Percentiles rank a stretch among this genome's conserved stretches.
Conservation (phyloP, 306 rosid genomes). For the Potentilla sterilis region DNA sequence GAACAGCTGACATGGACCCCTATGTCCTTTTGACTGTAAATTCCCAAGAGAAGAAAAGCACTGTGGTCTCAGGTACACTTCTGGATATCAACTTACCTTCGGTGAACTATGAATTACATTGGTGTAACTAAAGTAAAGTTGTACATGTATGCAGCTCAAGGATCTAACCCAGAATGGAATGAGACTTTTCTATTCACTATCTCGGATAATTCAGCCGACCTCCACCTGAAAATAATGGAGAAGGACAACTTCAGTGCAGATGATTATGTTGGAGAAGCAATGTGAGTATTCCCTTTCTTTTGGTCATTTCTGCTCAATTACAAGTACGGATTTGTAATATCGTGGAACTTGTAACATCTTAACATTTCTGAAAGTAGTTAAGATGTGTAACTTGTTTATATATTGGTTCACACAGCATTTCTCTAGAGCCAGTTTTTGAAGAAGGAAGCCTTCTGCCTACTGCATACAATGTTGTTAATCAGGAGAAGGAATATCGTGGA, state of each 20-base stretch:
- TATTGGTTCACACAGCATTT: slow-evolving; percentile 37
- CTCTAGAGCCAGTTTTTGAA: slow-evolving; percentile 41
- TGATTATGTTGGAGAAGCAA: slow-evolving; percentile 69
- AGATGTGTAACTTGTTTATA: neutral
- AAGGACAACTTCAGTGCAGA: slow-evolving; percentile 43
- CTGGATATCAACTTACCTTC: too few species aligned
- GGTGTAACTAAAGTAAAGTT: neutral
- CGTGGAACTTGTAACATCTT: too few species aligned
- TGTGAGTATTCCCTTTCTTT: slow-evolving; percentile 34
- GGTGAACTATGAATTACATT: neutral
- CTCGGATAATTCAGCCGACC: slow-evolving; percentile 55
- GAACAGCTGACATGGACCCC: slow-evolving; percentile 71
- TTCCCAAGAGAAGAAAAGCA: slow-evolving; percentile 71
- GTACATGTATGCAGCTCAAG: slow-evolving; percentile 47
- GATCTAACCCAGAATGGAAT: slow-evolving; percentile 72
- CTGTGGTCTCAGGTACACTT: slow-evolving; percentile 53
- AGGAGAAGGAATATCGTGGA: slow-evolving; percentile 49
- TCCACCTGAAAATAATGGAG: slow-evolving; percentile 69
- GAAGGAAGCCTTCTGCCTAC: slow-evolving; percentile 59
- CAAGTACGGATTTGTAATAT: too few species aligned
- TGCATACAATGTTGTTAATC: slow-evolving; percentile 56
- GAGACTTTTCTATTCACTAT: slow-evolving; percentile 60
- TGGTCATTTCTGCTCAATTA: neutral
- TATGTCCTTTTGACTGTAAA: slow-evolving; percentile 64
- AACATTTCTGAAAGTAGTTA: neutral